Conservation (phyloP, 1,284 basidiomycete genomes). For the Tilletia caries region DNA sequence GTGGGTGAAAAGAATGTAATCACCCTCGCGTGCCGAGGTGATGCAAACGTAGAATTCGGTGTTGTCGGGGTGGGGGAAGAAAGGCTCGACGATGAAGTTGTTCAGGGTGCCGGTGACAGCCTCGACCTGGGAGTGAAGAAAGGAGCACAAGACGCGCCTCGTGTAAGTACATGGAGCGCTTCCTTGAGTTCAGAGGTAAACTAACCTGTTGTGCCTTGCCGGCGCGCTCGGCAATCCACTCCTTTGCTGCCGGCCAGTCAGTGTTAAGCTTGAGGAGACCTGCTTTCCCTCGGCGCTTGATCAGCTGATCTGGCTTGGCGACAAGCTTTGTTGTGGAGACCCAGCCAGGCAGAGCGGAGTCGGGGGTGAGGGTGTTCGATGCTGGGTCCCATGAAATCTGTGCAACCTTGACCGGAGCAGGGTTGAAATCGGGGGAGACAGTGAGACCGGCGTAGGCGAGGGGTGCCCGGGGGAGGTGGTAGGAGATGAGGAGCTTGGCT, state of each 20-base stretch:
- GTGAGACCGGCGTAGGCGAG: constrained; percentile 38
- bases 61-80: constrained; percentile 88
- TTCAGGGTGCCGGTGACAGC: constrained; percentile 86
- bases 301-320: constrained; percentile 76
- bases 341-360: constrained; percentile 73
- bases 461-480: constrained; percentile 52
- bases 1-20: constrained; percentile 96
- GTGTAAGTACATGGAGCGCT: background rate
- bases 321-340: constrained; percentile 59
- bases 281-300: constrained; percentile 98
- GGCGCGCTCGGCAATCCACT: constrained; percentile 82
- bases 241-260: constrained; percentile 68
- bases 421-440: constrained; percentile 46
- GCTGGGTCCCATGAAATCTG: constrained; percentile 75
- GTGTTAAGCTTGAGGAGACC: constrained; percentile 89
- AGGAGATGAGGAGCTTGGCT: constrained; percentile 53
- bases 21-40: constrained; percentile 89
- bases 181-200: constrained; percentile 15
- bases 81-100: constrained; percentile 97
- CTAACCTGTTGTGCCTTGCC: constrained; percentile 85
- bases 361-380: constrained; percentile 75
- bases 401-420: constrained; percentile 49
- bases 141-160: background rate
- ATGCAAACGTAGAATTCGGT: constrained; percentile 99
- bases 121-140: constrained; percentile 68